phyloP scores from a whole-genome alignment of 768 basidiomycete genomes.

The Leccinum barrowsii region DNA sequence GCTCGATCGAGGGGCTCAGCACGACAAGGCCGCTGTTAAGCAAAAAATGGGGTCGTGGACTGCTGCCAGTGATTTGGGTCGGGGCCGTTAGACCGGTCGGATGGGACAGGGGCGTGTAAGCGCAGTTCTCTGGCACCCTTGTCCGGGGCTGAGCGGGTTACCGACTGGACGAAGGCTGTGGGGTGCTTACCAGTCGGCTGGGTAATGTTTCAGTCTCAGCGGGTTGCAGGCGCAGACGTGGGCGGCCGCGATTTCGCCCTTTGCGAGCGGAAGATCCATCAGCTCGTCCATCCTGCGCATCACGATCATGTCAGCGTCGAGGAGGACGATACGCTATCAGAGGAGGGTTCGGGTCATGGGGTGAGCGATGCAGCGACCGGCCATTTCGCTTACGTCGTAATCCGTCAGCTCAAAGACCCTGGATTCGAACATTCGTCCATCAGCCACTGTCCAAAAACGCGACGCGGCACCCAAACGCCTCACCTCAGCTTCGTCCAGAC shows the following conservation, averaged over 20 bases:
- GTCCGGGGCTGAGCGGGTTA: constrained; percentile 1
- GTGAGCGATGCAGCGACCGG: not conserved
- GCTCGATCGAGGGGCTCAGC: constrained; percentile 63
- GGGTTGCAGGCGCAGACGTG: constrained; percentile 97
- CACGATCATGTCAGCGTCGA: constrained; percentile 89
- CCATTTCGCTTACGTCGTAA: constrained; percentile 51
- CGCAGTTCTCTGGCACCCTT: constrained; percentile 91
- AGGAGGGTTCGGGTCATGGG: constrained; percentile 2
- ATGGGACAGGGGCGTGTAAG: constrained; percentile 55
- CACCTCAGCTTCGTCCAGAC: constrained; percentile 64
- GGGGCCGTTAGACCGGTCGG: constrained; percentile 48
- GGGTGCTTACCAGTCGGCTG: constrained; percentile 68
- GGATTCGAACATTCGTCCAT: not conserved
- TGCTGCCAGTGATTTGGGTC: constrained; percentile 35
- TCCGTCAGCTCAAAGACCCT: constrained; percentile 62
- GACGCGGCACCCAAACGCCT: constrained; percentile 8
- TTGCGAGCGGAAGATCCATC: constrained; percentile 47
- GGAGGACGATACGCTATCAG: constrained; percentile 65
- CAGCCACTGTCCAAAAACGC: not conserved
- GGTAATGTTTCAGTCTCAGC: constrained; percentile 78
- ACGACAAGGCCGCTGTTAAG: constrained; percentile 92
- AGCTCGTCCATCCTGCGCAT: constrained; percentile 81
- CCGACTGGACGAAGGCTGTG: not conserved
- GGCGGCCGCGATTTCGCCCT: constrained; percentile 78
- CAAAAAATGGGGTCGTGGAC: constrained; percentile 73